Conservation (phyloP, 169 alveolate genomes). For the Plasmodium berghei region DNA sequence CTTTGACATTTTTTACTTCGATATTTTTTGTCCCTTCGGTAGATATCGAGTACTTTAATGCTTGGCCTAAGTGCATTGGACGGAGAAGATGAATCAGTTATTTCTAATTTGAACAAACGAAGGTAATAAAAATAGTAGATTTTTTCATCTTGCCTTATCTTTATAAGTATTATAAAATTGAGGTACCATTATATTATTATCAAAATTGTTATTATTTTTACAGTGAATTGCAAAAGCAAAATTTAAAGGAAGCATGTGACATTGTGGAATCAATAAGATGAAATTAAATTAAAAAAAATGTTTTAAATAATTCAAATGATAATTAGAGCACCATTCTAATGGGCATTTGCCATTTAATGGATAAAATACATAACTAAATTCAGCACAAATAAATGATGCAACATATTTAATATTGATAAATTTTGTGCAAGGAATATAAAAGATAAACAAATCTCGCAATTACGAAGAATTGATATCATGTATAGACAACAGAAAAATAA, state of each 20-base stretch:
- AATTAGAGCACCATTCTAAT: too few relatives aligned
- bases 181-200: neutral
- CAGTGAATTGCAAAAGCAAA: slow-evolving; percentile 30
- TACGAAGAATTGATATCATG: too few relatives aligned
- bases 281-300: neutral
- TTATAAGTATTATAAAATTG: neutral
- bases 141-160: too few relatives aligned
- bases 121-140: slow-evolving; percentile 1
- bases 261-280: slow-evolving; percentile 4
- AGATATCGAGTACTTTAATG: slow-evolving; percentile 20
- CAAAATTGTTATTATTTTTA: slow-evolving; percentile 10
- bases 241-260: slow-evolving; percentile 6
- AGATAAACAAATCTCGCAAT: too few relatives aligned
- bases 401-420: too few relatives aligned
- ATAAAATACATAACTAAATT: too few relatives aligned
- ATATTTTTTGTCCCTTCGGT: neutral
- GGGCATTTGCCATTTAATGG: too few relatives aligned
- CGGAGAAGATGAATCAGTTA: slow-evolving; percentile 32
- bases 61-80: slow-evolving; percentile 20
- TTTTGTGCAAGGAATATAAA: too few relatives aligned
- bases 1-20: neutral
- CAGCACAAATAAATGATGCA: too few relatives aligned
- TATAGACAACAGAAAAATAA: too few relatives aligned
- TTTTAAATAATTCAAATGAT: too few relatives aligned
- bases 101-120: slow-evolving; percentile 23